Evolutionary conservation across 208 protist genomes (phyloP), one percentile per base, ranked within the genome.

Genomic region (Leishmania turanica): DNA sequence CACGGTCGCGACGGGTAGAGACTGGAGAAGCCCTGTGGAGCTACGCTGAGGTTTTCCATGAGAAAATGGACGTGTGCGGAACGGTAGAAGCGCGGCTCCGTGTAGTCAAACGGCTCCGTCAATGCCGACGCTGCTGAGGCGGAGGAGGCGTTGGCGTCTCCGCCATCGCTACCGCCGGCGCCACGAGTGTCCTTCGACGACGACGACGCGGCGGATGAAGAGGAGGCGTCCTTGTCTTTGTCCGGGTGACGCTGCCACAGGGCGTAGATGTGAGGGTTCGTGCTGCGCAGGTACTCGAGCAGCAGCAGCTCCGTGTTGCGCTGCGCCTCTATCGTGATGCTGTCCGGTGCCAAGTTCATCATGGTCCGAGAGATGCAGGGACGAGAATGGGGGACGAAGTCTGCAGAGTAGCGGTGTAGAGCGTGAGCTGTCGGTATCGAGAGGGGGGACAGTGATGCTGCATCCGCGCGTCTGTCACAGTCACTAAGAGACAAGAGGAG

Each of bases 1-100:
- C 94, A 97, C 77, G 92, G 91, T 79, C 90, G 91, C 8, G 88
- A 75, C 27, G 87, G 76, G 83, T 96, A 94, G 27, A 79, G 76
- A 34, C 47, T 47, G 15, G 76, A 51, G 42, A 93, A 74, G 21
- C 87, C 79, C 71, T 90, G 80, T 1, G 80, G 76, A 7, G 64
- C 49, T 24, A 69, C 40, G 31, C 75, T 68, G 21, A 91, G 34
- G 47, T 82, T 64, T 45, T 84, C 79, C 19, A 92, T 69, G 6
- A 82, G 65, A 42, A 94, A 94, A 5, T 85, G 76, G 27, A 76
- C 70, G 78, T 95, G 90, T 1, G 65, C 78, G 5, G 58, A 37
- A 11, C 83, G 78, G 51, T 81, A 65, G 27, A 81, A 31, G n/a
- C 53, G 66, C 27, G 80, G 71, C 45, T 64, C 65, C 4, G 5